Base-by-base conservation (phyloP, 108 stramenopile genomes). In the Nitzschia sp. region DNA sequence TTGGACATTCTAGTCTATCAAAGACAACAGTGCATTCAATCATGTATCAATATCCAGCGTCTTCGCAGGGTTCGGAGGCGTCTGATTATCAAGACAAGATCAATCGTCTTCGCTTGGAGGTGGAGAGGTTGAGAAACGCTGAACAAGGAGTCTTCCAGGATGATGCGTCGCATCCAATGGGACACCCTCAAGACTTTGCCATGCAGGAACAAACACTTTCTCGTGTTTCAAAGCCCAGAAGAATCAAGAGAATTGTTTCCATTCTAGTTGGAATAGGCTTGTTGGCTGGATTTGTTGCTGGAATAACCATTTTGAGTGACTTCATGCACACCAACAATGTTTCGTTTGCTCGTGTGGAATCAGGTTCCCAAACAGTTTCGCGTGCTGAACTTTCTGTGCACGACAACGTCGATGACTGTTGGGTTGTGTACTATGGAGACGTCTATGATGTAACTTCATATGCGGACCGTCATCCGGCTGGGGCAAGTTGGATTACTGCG, bases 391-490 rank as follows among this genome's bases (percentile, higher is more conserved):
- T 91, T 11, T 29, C 53, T 21, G 50, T 77, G 52, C 90, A 88
- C 70, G 76, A 70, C 14, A 65, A 73, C 22, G 65, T 66, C 46
- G 80, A 73, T 21, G 90, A 91, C 42, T 91, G 90, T 69, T 90
- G 89, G 89, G 73, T 87, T 40, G 81, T 67, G 10, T 75, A 85
- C 39, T 59, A 86, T 75, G 85, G 77, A 12, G 58, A 74, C 20
- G 90, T 88, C 10, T 91, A 86, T 57, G 87, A 88, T 50, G 61
- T 91, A 57, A 86, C 87, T 8, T 75, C 72, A 0, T 91, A 84
- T 51, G 86, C 82, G 6, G 82, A 78, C 24, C 70, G 85, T 41
- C 90, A 91, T 71, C 90, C 90, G 12, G 85, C 78, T 17, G 90
- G 90, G 17, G 72, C 83, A 22, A 78, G 73, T 58, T 67, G 75